A percentile compares a stretch with the other conserved stretches of the same genome.
These are phyloP conservation scores for Pseudogymnoascus sp. DNA, from an alignment of 2,329 filamentous ascomycete genomes.

Conservation along the genomic window DNA sequence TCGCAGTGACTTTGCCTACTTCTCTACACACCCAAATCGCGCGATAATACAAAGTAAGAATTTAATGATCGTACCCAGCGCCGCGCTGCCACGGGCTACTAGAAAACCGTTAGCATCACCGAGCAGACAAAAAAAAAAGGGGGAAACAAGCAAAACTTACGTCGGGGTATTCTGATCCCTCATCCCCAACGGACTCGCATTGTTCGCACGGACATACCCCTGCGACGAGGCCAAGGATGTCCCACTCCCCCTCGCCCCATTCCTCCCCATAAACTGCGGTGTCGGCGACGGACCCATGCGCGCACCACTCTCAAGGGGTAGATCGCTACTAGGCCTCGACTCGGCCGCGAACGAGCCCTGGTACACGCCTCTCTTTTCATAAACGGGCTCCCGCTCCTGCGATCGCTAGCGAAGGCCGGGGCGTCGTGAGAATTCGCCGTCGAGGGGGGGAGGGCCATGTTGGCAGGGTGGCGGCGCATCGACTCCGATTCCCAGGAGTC, in stretches of 20 bases:
- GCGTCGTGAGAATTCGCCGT: conserved; percentile 35
- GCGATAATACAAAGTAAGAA: neutral
- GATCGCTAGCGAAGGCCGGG: conserved; percentile 39
- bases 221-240: conserved; percentile 24
- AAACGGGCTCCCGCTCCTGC: conserved; percentile 13
- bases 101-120: conserved; percentile 20
- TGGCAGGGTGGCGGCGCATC: conserved; percentile 35
- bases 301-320: conserved; percentile 17
- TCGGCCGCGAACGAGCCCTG: conserved; percentile 18
- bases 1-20: neutral
- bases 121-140: neutral
- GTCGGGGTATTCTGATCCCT: conserved; percentile 21
- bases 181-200: conserved; percentile 17
- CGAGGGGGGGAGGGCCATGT: conserved; percentile 26
- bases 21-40: neutral
- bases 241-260: conserved; percentile 22
- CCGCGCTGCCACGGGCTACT: conserved; percentile 49
- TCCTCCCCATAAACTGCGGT: conserved; percentile 13
- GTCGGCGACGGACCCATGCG: conserved; percentile 12
- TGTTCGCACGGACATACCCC: conserved; percentile 33
- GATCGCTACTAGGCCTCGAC: conserved; percentile 18
- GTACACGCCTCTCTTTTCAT: conserved; percentile 19
- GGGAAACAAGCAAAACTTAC: conserved; percentile 28
- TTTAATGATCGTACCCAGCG: conserved; percentile 45
- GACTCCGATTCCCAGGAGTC: conserved; percentile 58